phyloP scores from a whole-genome alignment of 164 flowering plant genomes.

The Piper betle region DNA sequence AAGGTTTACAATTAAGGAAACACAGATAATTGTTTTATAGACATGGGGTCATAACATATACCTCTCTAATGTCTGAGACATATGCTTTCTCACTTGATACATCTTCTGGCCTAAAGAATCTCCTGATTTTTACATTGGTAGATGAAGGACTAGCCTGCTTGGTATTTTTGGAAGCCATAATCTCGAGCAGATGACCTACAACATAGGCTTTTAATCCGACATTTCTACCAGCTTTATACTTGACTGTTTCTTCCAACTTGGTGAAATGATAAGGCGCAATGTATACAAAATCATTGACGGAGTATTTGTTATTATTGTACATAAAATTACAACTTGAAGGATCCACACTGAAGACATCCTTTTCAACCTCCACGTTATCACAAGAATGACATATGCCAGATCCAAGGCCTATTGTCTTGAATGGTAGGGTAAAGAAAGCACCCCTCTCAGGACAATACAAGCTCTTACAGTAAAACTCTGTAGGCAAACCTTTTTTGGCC shows the following conservation, averaged over 20 bases:
- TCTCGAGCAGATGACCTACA: conserved; percentile 62
- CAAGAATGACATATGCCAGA: conserved; percentile 63
- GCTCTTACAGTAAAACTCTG: conserved; percentile 81
- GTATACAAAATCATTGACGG: conserved; percentile 58
- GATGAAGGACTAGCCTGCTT: conserved; percentile 22
- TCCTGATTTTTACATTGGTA: conserved; percentile 43
- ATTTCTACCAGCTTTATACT: conserved; percentile 73
- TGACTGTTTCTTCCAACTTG: conserved; percentile 21
- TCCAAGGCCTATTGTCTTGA: conserved; percentile 53
- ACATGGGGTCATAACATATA: conserved; percentile 8
- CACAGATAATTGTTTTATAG: neutral
- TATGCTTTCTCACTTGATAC: conserved; percentile 77
- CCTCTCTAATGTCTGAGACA: conserved; percentile 76
- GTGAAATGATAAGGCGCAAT: conserved; percentile 37
- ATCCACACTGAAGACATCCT: conserved; percentile 30
- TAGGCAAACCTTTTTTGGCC: conserved; percentile 52
- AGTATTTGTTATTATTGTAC: conserved; percentile 41
- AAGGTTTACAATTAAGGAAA: neutral
- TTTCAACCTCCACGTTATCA: conserved; percentile 25
- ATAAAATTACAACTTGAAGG: conserved; percentile 31
- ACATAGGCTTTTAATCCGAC: conserved; percentile 75
- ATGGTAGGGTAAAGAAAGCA: conserved; percentile 53
- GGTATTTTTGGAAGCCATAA: conserved; percentile 22
- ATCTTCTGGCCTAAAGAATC: conserved; percentile 92
- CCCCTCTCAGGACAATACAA: conserved; percentile 85